Percentiles rank a stretch among this genome's conserved stretches.
These are phyloP conservation scores for Aspergillaceae sp. DNA, from an alignment of 2,329 filamentous ascomycete genomes.

Conservation along the genomic window DNA sequence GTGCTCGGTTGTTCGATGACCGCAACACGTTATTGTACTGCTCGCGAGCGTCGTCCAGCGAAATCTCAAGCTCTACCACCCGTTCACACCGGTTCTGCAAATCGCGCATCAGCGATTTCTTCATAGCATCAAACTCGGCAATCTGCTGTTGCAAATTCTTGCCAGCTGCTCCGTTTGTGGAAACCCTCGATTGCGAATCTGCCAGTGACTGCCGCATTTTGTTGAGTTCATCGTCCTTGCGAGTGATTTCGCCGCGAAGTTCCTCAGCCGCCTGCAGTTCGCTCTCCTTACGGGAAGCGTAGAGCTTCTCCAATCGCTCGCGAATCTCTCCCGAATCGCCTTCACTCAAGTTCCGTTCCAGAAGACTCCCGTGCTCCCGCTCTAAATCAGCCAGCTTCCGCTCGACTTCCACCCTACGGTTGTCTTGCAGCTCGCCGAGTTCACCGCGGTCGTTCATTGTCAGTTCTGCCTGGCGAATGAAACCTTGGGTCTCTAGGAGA, in stretches of 20 bases:
- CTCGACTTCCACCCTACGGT: slow-evolving; percentile 64
- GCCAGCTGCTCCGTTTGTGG: slow-evolving; percentile 51
- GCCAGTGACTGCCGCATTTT: slow-evolving; percentile 74
- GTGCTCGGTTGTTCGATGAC: slow-evolving; percentile 92
- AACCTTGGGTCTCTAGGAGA: slow-evolving; percentile 81
- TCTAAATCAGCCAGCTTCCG: slow-evolving; percentile 65
- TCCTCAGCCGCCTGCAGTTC: slow-evolving; percentile 67
- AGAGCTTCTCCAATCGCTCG: slow-evolving; percentile 65
- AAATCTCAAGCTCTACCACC: slow-evolving; percentile 96
- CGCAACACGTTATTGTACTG: slow-evolving; percentile 98
- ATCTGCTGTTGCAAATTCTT: slow-evolving; percentile 97
- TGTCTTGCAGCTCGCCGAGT: slow-evolving; percentile 56
- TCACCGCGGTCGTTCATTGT: slow-evolving; percentile 64
- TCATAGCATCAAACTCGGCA: slow-evolving; percentile 98
- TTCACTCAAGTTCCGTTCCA: slow-evolving; percentile 69
- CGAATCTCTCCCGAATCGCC: slow-evolving; percentile 79
- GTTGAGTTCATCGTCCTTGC: slow-evolving; percentile 72
- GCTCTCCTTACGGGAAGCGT: slow-evolving; percentile 64
- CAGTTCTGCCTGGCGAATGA: slow-evolving; percentile 85
- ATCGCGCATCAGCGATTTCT: slow-evolving; percentile 98
- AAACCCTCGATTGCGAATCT: slow-evolving; percentile 49
- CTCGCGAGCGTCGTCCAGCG: slow-evolving; percentile 90
- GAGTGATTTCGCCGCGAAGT: slow-evolving; percentile 64
- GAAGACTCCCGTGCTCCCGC: slow-evolving; percentile 72
- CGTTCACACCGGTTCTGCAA: slow-evolving; percentile 96